phyloP scores from a whole-genome alignment of 139 green algal genomes.

The Helicosporidium sp. region DNA sequence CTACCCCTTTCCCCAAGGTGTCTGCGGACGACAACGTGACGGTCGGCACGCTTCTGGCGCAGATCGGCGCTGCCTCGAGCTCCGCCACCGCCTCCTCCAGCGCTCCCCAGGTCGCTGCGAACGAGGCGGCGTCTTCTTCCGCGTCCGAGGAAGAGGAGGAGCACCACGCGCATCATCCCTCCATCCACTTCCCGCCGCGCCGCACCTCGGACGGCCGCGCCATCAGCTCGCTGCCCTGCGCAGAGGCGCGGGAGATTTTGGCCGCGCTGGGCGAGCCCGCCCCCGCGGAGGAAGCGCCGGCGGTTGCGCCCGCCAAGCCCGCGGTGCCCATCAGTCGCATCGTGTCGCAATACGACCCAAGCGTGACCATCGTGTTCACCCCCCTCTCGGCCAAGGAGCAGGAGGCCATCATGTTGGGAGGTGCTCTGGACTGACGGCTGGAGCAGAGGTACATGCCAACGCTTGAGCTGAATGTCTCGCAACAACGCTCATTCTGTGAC shows the following conservation, averaged over 20 bases:
- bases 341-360: no score
- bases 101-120: not conserved
- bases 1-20: no score
- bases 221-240: constrained; percentile 16
- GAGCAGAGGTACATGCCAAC: no score
- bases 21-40: no score
- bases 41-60: no score
- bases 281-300: not conserved
- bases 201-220: constrained; percentile 13
- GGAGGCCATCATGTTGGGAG: not conserved
- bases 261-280: not conserved
- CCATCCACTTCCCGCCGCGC: constrained; percentile 25
- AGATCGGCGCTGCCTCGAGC: not conserved
- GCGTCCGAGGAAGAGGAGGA: not conserved
- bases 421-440: not conserved
- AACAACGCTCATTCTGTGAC: no score
- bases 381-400: not conserved
- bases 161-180: not conserved
- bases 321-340: no score
- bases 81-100: not conserved
- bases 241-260: constrained; percentile 1
- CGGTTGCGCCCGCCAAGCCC: no score
- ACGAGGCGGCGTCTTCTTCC: not conserved
- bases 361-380: not conserved
- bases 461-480: no score